phyloP scores from a whole-genome alignment of 805 yeast species.

The Metschnikowia sp. region DNA sequence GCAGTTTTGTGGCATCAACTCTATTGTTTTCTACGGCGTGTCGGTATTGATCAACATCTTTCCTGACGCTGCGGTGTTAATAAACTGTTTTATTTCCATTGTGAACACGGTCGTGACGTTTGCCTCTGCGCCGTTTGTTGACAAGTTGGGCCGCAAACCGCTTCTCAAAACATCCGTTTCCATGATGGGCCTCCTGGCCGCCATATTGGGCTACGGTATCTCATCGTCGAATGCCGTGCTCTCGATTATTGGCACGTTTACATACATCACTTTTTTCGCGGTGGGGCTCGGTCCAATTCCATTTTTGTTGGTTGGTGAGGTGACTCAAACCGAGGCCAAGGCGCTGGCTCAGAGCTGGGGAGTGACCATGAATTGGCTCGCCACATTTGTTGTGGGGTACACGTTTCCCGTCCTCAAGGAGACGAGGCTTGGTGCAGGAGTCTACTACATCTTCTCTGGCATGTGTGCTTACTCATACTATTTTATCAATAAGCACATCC shows the following conservation, averaged over 20 bases:
- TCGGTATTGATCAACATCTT: conserved; percentile 68
- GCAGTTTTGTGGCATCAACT: conserved; percentile 90
- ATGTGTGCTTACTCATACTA: conserved; percentile 49
- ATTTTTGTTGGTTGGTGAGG: conserved; percentile 80
- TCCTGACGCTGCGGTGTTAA: conserved; percentile 65
- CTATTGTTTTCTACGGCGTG: conserved; percentile 92
- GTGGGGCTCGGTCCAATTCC: conserved; percentile 96
- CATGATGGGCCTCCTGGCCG: conserved; percentile 64
- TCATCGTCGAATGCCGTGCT: conserved; percentile 41
- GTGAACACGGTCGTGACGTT: conserved; percentile 75
- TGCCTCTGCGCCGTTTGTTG: conserved; percentile 72
- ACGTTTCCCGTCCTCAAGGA: conserved; percentile 72
- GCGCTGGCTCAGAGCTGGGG: conserved; percentile 93
- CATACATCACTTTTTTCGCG: conserved; percentile 83
- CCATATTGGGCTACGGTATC: conserved; percentile 67
- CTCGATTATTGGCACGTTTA: conserved; percentile 61
- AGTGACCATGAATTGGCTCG: conserved; percentile 85
- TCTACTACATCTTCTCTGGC: conserved; percentile 67
- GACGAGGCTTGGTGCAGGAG: conserved; percentile 65
- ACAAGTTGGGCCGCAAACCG: conserved; percentile 69
- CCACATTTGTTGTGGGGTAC: conserved; percentile 79
- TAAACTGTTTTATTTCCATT: conserved; percentile 74
- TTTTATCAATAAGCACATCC: conserved; percentile 50
- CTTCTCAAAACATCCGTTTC: conserved; percentile 62
- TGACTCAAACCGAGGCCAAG: conserved; percentile 76